Evolutionary conservation across 2,329 filamentous ascomycete genomes (phyloP), one percentile per base, ranked within the genome.

Genomic region (Microsporum ferrugineum): DNA sequence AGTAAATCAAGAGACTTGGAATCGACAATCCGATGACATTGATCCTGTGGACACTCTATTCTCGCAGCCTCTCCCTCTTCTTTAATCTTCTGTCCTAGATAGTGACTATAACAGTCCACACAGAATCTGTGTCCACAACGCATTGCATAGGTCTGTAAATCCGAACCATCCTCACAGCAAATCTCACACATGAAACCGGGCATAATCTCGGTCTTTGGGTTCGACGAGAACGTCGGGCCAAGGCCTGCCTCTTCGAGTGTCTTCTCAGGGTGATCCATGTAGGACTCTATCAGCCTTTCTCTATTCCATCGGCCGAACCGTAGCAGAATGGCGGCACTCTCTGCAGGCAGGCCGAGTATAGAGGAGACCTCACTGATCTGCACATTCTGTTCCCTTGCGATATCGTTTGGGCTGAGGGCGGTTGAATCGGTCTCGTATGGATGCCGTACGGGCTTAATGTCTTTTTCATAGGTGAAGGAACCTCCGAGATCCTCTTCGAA

Each of bases 61-160:
- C 91, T 83, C 29, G 91, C 91, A 1, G 94, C 92, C 74, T 99
- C 94, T 41, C 94, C 94, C 74, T 99, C 94, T 66, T 94, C 91
- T 60, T 87, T 86, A 67, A 99, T 96, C 79, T 99, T 99, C 69
- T 95, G 91, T 1, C 80, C 83, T 31, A 99, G 77, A 69, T 99
- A 99, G 58, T 96, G 91, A 31, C 86, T 82, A 72, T 96, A 99
- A 77, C 94, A 99, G 69, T 90, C 84, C 38, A 91, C 85, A 68
- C 94, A 99, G 73, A 94, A 99, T 58, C 94, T 84, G 73, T 99
- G 94, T 0, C 87, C 89, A 73, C 94, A 99, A 71, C 89, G 95
- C 83, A 99, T 89, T 31, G 92, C 90, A 75, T 96, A 97, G 1
- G 89, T 91, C 71, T 89, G 74, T 23, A 96, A 76, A 0, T 83